These are phyloP conservation scores for Cryptococcus hybrid DNA, from an alignment of 1,284 basidiomycete genomes.

Conservation along the genomic window DNA sequence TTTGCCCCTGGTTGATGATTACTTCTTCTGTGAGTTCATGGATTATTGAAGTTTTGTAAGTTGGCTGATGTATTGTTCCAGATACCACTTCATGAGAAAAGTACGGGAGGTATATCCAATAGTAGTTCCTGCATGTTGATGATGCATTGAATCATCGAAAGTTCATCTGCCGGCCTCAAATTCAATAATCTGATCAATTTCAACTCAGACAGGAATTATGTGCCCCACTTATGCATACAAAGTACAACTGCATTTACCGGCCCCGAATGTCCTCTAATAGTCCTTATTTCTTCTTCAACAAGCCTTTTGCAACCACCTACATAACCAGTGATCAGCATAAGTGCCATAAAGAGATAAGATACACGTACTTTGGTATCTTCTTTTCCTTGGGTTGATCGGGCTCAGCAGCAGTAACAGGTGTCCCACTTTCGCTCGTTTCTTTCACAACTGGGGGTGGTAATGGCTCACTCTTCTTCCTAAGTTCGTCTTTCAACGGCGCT, in stretches of 20 bases:
- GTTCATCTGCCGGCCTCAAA: too few relatives aligned
- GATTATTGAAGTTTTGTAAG: background rate
- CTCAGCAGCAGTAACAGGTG: too few relatives aligned
- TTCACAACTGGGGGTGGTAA: conserved; percentile 27
- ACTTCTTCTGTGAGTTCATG: conserved; percentile 79
- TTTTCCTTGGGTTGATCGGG: conserved; percentile 21
- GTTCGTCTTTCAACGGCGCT: conserved; percentile 41
- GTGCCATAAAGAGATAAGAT: background rate
- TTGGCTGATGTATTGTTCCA: background rate
- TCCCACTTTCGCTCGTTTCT: conserved; percentile 4
- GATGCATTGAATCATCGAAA: too few relatives aligned
- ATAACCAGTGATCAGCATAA: background rate
- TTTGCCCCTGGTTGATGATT: conserved; percentile 90
- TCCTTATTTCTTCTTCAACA: conserved; percentile 44
- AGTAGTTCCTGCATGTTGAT: too few relatives aligned
- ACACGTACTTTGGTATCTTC: conserved; percentile 43
- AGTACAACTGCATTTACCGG: too few relatives aligned
- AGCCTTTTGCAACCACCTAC: conserved; percentile 46
- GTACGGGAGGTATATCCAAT: too few relatives aligned
- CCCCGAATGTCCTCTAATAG: too few relatives aligned
- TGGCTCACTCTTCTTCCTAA: conserved; percentile 38
- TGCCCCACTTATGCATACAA: too few relatives aligned
- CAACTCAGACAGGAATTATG: too few relatives aligned
- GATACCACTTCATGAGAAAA: conserved; percentile 19
- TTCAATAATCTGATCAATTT: too few relatives aligned